Percentiles rank a stretch among this genome's conserved stretches.
Evolutionary conservation across 2,329 filamentous ascomycete species (phyloP).

Genomic region (Paracoccidioides lutzii): DNA sequence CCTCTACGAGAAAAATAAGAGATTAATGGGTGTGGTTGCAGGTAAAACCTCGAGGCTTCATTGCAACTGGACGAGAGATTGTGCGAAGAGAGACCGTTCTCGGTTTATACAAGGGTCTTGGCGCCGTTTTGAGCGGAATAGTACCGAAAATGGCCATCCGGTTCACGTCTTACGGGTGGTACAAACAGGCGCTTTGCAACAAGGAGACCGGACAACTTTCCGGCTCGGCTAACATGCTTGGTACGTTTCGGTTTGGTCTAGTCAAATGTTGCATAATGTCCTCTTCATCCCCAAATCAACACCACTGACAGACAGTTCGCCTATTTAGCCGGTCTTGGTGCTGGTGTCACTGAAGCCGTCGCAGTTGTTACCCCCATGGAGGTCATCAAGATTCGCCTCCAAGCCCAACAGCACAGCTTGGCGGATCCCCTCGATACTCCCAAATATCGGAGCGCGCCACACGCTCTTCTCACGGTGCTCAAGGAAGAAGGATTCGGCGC

Average conservation of each 20-base stretch:
- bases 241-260: slow-evolving; percentile 23
- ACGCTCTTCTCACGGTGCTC: slow-evolving; percentile 72
- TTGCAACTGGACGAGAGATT: slow-evolving; percentile 75
- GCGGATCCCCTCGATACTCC: slow-evolving; percentile 90
- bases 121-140: slow-evolving; percentile 89
- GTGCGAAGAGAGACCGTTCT: slow-evolving; percentile 80
- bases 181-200: slow-evolving; percentile 72
- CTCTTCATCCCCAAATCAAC: background rate
- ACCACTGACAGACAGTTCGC: slow-evolving; percentile 5
- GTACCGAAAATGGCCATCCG: slow-evolving; percentile 99
- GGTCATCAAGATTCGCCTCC: slow-evolving; percentile 95
- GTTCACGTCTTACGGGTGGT: slow-evolving; percentile 92
- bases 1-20: too few relatives aligned
- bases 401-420: slow-evolving; percentile 96
- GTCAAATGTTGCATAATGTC: background rate
- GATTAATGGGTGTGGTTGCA: slow-evolving; percentile 15
- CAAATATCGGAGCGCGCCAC: slow-evolving; percentile 91
- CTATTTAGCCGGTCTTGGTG: slow-evolving; percentile 62
- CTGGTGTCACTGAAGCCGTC: slow-evolving; percentile 92
- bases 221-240: slow-evolving; percentile 58
- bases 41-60: slow-evolving; percentile 70
- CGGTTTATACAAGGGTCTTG: slow-evolving; percentile 94
- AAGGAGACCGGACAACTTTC: slow-evolving; percentile 53
- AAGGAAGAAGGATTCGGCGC: slow-evolving; percentile 80
- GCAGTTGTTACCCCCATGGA: slow-evolving; percentile 97